Conservation (phyloP, 257 asterid species). For the Voacanga thouarsii region DNA sequence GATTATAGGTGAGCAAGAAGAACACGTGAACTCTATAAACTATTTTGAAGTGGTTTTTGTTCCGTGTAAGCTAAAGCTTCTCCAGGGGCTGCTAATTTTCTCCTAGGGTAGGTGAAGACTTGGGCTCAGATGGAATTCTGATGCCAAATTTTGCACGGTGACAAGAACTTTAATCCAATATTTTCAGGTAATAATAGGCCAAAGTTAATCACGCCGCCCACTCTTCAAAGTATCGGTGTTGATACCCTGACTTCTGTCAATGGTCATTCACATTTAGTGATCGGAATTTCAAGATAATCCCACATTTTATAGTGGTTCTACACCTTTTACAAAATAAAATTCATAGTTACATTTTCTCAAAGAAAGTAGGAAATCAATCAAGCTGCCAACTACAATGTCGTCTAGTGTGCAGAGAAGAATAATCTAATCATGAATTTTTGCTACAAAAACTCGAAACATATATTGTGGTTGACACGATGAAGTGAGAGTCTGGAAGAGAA, state of each 20-base stretch:
- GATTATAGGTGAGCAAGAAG: no score
- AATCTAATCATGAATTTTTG: background rate
- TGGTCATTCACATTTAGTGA: background rate
- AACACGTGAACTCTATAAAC: no score
- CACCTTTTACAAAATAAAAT: background rate
- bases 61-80: constrained; percentile 16
- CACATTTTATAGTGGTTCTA: background rate
- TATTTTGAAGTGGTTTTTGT: constrained; percentile 1
- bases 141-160: background rate
- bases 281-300: background rate
- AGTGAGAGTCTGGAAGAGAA: background rate
- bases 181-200: no score
- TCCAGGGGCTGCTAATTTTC: background rate
- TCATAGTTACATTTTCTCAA: background rate
- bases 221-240: no score
- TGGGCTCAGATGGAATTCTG: background rate
- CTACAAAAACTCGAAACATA: background rate
- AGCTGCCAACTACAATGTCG: background rate
- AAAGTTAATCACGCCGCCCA: background rate
- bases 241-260: background rate
- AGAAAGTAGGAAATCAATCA: background rate
- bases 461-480: background rate
- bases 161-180: background rate
- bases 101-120: background rate
- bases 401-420: background rate